Conservation (phyloP, 257 asterid genomes). For the Pogostemon cablin region DNA sequence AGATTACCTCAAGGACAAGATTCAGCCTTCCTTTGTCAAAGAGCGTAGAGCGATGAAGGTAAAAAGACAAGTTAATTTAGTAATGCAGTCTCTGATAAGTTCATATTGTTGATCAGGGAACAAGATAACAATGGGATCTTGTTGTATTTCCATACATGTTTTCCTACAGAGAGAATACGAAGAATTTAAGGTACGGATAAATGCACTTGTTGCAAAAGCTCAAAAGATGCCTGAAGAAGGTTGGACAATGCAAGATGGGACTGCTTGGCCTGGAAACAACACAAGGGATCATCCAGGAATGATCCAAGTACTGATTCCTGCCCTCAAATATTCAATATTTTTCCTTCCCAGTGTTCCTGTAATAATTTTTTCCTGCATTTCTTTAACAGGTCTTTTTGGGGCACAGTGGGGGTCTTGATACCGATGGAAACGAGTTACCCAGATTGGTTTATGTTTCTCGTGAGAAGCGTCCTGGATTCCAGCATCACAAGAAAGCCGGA, state of each 20-base stretch:
- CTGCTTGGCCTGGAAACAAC: constrained; percentile 83
- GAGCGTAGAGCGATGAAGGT: constrained; percentile 85
- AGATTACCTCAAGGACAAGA: constrained; percentile 73
- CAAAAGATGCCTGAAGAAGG: constrained; percentile 88
- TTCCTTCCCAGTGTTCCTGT: constrained; percentile 6
- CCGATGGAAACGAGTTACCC: constrained; percentile 82
- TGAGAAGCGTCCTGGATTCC: constrained; percentile 84
- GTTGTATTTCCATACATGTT: constrained; percentile 20
- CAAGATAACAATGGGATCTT: constrained; percentile 4
- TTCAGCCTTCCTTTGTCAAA: constrained; percentile 74
- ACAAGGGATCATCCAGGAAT: constrained; percentile 76
- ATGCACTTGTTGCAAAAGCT: constrained; percentile 76
- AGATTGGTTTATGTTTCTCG: constrained; percentile 83
- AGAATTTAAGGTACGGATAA: constrained; percentile 69
- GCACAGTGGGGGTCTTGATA: constrained; percentile 71
- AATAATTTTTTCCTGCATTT: constrained; percentile 20
- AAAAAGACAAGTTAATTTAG: not conserved
- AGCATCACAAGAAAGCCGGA: constrained; percentile 90
- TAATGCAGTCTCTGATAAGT: constrained; percentile 3
- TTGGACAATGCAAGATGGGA: constrained; percentile 88
- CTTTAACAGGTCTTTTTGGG: constrained; percentile 68
- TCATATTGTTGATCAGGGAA: constrained; percentile 5
- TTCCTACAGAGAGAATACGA: constrained; percentile 71
- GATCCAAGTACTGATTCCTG: constrained; percentile 52
- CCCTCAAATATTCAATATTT: not conserved